These are phyloP conservation scores for Botrytis fragariae DNA, from an alignment of 2,329 filamentous ascomycete species.

Conservation along the genomic window DNA sequence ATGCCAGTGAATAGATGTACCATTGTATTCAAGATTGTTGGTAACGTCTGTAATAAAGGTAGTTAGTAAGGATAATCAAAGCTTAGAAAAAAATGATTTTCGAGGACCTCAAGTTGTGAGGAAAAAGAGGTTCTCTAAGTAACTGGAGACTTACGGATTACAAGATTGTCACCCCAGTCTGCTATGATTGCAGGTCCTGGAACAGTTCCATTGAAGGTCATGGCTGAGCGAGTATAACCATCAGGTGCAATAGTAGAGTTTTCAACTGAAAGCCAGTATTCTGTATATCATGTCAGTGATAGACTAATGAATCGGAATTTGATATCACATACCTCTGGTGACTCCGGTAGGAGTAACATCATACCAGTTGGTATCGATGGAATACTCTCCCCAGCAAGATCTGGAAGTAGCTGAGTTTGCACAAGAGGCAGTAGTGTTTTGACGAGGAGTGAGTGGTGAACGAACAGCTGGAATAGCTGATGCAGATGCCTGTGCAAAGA, in stretches of 20 bases:
- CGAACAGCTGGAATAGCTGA: slow-evolving; percentile 28
- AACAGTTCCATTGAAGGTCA: slow-evolving; percentile 41
- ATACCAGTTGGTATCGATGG: slow-evolving; percentile 37
- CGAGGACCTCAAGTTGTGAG: not conserved
- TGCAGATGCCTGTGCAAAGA: slow-evolving; percentile 26
- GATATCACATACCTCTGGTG: slow-evolving; percentile 32
- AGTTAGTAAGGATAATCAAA: not conserved
- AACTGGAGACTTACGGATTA: slow-evolving; percentile 28
- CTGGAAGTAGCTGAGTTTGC: slow-evolving; percentile 36
- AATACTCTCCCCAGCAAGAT: slow-evolving; percentile 37
- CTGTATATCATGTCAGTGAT: slow-evolving; percentile 8
- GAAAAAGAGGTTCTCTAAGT: not conserved
- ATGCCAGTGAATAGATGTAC: slow-evolving; percentile 53
- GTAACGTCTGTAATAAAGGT: slow-evolving; percentile 33
- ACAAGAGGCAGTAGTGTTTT: slow-evolving; percentile 24
- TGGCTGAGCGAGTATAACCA: slow-evolving; percentile 52
- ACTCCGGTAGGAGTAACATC: slow-evolving; percentile 37
- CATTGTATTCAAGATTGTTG: slow-evolving; percentile 42
- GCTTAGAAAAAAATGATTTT: not conserved
- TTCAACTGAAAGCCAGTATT: slow-evolving; percentile 34
- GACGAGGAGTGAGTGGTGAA: slow-evolving; percentile 22
- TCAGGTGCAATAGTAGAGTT: slow-evolving; percentile 40
- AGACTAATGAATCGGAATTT: slow-evolving; percentile 12
- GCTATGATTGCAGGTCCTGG: slow-evolving; percentile 44
- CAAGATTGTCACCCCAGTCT: slow-evolving; percentile 37